These are phyloP conservation scores for Penicillium sp. DNA, from an alignment of 2,329 filamentous ascomycete species.

Conservation along the genomic window DNA sequence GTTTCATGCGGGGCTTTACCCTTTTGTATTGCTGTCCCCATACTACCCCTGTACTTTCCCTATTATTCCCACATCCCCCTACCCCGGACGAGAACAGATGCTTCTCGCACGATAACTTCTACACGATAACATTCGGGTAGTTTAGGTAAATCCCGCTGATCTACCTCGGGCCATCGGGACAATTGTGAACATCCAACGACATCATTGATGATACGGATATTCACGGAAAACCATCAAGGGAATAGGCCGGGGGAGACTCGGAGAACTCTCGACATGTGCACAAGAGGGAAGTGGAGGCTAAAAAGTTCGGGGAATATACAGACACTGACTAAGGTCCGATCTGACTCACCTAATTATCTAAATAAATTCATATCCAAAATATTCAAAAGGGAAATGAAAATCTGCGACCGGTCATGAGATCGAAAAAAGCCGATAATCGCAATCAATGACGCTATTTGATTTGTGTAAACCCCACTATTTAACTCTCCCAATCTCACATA, in stretches of 20 bases:
- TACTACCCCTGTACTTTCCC: background rate
- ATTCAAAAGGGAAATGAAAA: background rate
- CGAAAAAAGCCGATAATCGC: background rate
- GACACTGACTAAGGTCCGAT: background rate
- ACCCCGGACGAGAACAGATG: background rate
- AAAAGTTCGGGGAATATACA: conserved; percentile 10
- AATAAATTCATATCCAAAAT: background rate
- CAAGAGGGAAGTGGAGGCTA: background rate
- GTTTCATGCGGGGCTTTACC: background rate
- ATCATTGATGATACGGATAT: conserved; percentile 14
- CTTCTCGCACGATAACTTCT: conserved; percentile 8
- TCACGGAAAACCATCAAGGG: conserved; percentile 15
- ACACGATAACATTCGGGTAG: conserved; percentile 15
- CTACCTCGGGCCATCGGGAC: conserved; percentile 24
- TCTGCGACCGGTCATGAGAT: conserved; percentile 16
- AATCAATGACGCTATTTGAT: conserved; percentile 8
- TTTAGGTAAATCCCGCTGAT: conserved; percentile 16
- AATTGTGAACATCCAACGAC: background rate
- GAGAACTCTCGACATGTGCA: conserved; percentile 22
- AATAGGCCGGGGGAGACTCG: conserved; percentile 22
- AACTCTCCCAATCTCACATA: background rate
- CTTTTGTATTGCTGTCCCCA: background rate
- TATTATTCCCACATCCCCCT: background rate
- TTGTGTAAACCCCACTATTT: background rate
- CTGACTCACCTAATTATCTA: background rate